These are phyloP conservation scores for Populus ilicifolia DNA, from an alignment of 345 rosid species.

Conservation along the genomic window DNA sequence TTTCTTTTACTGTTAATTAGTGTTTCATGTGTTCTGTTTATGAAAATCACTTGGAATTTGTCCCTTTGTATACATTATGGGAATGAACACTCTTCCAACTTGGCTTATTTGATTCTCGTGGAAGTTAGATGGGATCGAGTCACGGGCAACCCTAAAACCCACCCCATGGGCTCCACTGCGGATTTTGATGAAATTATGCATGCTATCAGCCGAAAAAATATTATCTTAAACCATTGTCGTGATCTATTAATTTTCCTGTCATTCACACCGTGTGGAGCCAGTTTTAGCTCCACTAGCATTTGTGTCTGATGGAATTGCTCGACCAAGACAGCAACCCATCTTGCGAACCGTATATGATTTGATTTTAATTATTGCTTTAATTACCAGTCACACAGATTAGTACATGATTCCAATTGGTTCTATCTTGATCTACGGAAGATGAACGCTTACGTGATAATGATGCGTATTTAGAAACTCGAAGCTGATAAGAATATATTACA, in stretches of 20 bases:
- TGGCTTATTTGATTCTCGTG: conserved; percentile 7
- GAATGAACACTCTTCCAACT: background rate
- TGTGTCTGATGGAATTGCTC: background rate
- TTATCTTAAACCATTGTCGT: background rate
- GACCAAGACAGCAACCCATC: conserved; percentile 17
- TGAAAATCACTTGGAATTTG: background rate
- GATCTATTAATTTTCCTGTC: conserved; percentile 9
- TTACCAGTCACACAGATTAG: background rate
- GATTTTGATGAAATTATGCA: conserved; percentile 1
- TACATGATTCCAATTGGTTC: background rate
- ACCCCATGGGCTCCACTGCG: conserved; percentile 24
- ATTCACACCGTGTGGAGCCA: conserved; percentile 29
- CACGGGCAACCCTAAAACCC: conserved; percentile 14
- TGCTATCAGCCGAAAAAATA: background rate
- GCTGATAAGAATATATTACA: background rate
- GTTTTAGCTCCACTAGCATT: background rate
- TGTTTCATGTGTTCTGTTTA: background rate
- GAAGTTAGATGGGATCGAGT: conserved; percentile 8
- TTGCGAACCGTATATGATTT: background rate
- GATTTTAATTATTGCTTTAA: background rate
- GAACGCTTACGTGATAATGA: background rate
- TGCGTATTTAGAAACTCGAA: background rate
- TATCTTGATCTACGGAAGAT: background rate
- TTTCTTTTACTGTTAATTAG: background rate
- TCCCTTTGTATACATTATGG: background rate